Conservation (phyloP, 164 flowering plant species). For the Magnolia changhungtana region DNA sequence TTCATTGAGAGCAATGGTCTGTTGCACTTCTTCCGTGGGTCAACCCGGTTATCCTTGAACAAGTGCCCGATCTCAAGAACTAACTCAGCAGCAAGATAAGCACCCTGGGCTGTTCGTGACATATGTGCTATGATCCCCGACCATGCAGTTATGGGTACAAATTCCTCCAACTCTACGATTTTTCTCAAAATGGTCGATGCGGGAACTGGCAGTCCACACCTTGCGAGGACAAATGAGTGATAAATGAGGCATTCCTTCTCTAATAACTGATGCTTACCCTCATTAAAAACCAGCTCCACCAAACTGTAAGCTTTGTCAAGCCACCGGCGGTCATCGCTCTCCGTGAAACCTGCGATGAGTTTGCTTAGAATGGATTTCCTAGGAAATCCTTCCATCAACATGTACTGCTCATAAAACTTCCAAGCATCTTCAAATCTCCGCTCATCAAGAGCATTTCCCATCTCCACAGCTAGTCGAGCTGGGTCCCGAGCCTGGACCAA, state of each 20-base stretch:
- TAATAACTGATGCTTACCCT: slow-evolving; percentile 56
- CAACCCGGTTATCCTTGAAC: slow-evolving; percentile 76
- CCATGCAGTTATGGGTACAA: slow-evolving; percentile 74
- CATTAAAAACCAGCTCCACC: slow-evolving; percentile 62
- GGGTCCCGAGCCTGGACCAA: slow-evolving; percentile 82
- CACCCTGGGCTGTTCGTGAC: slow-evolving; percentile 63
- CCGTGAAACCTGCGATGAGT: slow-evolving; percentile 48
- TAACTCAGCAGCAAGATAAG: slow-evolving; percentile 76
- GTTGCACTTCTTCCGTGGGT: slow-evolving; percentile 83
- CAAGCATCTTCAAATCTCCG: slow-evolving; percentile 56
- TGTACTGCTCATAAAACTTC: slow-evolving; percentile 60
- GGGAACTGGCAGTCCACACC: slow-evolving; percentile 50
- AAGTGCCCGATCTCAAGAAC: slow-evolving; percentile 80
- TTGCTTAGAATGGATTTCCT: slow-evolving; percentile 66
- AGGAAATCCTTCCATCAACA: slow-evolving; percentile 84
- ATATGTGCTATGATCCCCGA: slow-evolving; percentile 74
- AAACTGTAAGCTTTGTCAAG: slow-evolving; percentile 61
- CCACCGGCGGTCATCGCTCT: slow-evolving; percentile 49
- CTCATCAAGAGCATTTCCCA: slow-evolving; percentile 58
- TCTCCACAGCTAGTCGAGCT: slow-evolving; percentile 42
- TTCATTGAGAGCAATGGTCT: slow-evolving; percentile 79
- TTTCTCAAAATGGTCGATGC: slow-evolving; percentile 82
- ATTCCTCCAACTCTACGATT: slow-evolving; percentile 46
- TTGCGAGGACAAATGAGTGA: slow-evolving; percentile 66
- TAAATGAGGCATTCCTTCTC: slow-evolving; percentile 66